These are phyloP conservation scores for Leucocoprinus birnbaumii DNA, from an alignment of 768 basidiomycete species.

Conservation along the genomic window DNA sequence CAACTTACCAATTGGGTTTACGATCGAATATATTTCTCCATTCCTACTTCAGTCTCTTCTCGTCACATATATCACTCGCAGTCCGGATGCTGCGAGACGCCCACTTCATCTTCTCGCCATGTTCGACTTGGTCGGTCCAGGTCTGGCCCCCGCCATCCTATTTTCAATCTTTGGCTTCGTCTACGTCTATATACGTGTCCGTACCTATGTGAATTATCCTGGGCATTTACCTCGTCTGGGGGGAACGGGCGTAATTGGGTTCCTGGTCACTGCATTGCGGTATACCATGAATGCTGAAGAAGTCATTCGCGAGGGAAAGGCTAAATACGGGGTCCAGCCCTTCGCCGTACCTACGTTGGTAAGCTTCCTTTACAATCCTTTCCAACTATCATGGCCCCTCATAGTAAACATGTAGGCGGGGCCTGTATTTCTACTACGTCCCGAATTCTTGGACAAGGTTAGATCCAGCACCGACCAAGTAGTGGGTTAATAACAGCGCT, in stretches of 20 bases:
- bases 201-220: constrained; percentile 24
- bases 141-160: constrained; percentile 14
- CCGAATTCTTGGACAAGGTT: constrained; percentile 27
- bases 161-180: constrained; percentile 15
- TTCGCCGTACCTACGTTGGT: constrained; percentile 31
- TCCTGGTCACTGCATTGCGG: constrained; percentile 30
- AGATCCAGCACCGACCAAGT: constrained; percentile 30
- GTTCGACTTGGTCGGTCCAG: neutral
- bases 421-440: constrained; percentile 30
- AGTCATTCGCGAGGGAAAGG: constrained; percentile 27
- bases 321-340: constrained; percentile 5
- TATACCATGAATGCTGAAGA: constrained; percentile 28
- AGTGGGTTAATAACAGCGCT: constrained; percentile 18
- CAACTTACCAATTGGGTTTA: no score
- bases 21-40: no score
- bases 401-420: constrained; percentile 21
- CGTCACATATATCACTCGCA: no score
- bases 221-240: constrained; percentile 31
- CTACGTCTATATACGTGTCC: constrained; percentile 18
- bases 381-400: neutral
- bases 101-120: neutral
- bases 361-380: neutral
- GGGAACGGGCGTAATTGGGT: constrained; percentile 29
- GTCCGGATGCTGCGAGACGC: no score
- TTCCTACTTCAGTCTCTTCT: no score